Evolutionary conservation across 208 protist genomes (phyloP), one percentile per base, ranked within the genome.

Genomic region (Leishmania tropica): DNA sequence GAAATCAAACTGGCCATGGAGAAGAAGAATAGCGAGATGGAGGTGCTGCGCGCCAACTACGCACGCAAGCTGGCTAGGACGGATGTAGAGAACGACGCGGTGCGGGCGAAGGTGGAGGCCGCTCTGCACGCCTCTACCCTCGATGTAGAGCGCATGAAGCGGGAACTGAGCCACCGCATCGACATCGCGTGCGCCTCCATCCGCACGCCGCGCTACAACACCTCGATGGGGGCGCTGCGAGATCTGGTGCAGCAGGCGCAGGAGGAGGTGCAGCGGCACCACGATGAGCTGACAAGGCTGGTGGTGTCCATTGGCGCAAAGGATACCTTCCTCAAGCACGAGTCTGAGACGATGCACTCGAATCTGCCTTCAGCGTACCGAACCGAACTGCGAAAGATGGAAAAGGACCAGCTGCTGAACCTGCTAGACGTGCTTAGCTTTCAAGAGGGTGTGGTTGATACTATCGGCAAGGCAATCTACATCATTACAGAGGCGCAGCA

Each of bases 341-440:
- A 89, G n/a, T 81, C 85, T 31, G 92, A 91, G 65, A 94, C 94
- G 24, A 97, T 97, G 92, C 94, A 97, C 83, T 89, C 85, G 15
- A 95, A 95, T 80, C 79, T 96, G 40, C 94, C 94, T 5, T 67
- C 78, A 24, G 47, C 85, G 79, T 97, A 94, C 76, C 89, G 94
- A 62, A 85, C 83, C 35, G 88, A 94, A 70, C 83, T 97, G 85
- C 88, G 89, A 2, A 88, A 88, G 71, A 72, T 96, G 74, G 85
- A 93, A n/a, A 90, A 93, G 53, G 94, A 97, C 64, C 86, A 88
- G 62, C 76, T 97, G 77, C 81, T 97, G 31, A 97, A 96, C 76
- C 51, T 97, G 19, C 76, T 97, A 8, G 94, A 97, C 75, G 91
- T 97, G 64, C 85, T 97, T 0, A 94, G 90, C 71, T 97, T 95